Conservation (phyloP, 495 filamentous ascomycete species). For the Lepraria neglecta region DNA sequence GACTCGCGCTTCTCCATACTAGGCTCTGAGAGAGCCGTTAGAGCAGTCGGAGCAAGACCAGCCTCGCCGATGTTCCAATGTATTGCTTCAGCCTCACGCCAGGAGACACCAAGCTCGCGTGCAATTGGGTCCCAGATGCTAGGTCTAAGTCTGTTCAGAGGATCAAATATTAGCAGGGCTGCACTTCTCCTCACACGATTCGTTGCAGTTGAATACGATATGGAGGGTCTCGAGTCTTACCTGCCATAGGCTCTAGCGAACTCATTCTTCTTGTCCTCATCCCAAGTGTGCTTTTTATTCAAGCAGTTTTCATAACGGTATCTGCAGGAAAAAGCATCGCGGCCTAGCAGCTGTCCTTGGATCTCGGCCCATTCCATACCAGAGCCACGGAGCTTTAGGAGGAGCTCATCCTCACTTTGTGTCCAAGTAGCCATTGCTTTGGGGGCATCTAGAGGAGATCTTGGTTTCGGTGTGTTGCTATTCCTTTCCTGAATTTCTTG, state of each 20-base stretch:
- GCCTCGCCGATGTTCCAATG: conserved; percentile 19
- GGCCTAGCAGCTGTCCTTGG: neutral
- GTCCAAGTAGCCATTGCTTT: neutral
- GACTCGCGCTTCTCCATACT: neutral
- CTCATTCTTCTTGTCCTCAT: neutral
- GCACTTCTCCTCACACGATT: neutral
- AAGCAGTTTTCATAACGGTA: neutral
- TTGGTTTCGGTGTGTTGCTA: neutral
- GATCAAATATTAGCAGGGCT: neutral
- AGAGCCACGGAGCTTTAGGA: neutral
- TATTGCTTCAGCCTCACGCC: conserved; percentile 15
- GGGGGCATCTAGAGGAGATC: neutral
- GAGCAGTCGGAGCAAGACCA: neutral
- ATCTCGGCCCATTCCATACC: neutral
- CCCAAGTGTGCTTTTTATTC: neutral
- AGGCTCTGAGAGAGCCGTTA: too few relatives aligned
- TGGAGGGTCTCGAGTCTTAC: neutral
- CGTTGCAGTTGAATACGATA: neutral
- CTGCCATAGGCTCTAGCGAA: conserved; percentile 10
- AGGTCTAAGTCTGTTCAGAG: neutral
- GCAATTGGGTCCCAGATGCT: conserved; percentile 17
- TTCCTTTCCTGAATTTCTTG: conserved; percentile 14
- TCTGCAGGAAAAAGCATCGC: neutral
- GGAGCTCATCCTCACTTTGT: neutral
- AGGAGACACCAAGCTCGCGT: conserved; percentile 16